Evolutionary conservation across 345 rosid genomes (phyloP).

Genomic region (Lumnitzera racemosa): DNA sequence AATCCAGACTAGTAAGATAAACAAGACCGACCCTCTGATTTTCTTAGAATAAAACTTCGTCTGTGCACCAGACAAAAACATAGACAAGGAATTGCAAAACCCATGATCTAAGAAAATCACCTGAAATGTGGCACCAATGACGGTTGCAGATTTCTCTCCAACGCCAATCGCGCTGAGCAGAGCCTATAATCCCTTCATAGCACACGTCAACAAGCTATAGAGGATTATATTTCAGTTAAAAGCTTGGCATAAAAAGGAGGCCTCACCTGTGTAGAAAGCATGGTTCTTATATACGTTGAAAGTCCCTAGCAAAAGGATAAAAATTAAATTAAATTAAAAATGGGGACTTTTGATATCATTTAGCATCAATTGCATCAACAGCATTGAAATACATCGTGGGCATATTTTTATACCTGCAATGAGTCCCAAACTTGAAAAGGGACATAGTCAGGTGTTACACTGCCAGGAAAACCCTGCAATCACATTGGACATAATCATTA

Average conservation of each 20-base stretch:
- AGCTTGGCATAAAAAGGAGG: not conserved
- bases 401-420: constrained; percentile 48
- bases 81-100: not conserved
- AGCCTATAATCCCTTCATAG: constrained; percentile 37
- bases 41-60: no score
- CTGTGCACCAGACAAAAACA: no score
- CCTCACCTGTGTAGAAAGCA: constrained; percentile 89
- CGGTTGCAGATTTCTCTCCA: constrained; percentile 94
- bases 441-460: constrained; percentile 83
- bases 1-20: no score
- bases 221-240: not conserved
- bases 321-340: not conserved
- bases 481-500: not conserved
- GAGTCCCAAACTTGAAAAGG: constrained; percentile 92
- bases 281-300: constrained; percentile 84
- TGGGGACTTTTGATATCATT: no score
- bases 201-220: not conserved
- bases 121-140: constrained; percentile 94
- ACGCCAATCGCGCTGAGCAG: constrained; percentile 93
- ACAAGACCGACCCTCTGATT: no score
- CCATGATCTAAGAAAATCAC: constrained; percentile 18
- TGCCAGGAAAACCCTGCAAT: constrained; percentile 75
- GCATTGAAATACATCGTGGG: not conserved
- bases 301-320: constrained; percentile 50
- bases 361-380: no score